Conservation (phyloP, 106 monocot species). For the Allium fistulosum region DNA sequence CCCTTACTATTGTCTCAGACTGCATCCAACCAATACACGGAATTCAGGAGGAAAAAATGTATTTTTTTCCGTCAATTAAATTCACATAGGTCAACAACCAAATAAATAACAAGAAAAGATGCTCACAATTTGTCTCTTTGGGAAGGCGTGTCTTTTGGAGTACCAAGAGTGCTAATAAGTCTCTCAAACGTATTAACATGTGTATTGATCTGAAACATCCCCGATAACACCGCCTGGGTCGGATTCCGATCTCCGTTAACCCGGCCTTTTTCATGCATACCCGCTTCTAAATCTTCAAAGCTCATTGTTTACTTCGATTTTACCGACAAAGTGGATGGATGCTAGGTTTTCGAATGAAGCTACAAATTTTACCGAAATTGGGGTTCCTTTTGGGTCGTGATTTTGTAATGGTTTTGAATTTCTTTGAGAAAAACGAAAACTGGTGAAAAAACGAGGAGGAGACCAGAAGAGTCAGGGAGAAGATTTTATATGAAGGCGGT, state of each 20-base stretch:
- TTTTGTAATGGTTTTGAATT: not conserved
- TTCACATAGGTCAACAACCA: not conserved
- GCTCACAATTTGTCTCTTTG: slow-evolving; percentile 79
- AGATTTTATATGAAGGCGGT: too few species aligned
- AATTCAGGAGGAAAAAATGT: too few species aligned
- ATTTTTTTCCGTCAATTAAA: not conserved
- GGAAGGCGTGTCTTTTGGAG: slow-evolving; percentile 81
- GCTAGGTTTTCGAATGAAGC: too few species aligned
- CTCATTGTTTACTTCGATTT: slow-evolving; percentile 34
- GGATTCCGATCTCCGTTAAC: slow-evolving; percentile 39
- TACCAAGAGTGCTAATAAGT: slow-evolving; percentile 79
- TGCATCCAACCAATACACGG: too few species aligned
- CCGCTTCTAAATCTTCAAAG: slow-evolving; percentile 75
- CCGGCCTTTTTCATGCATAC: slow-evolving; percentile 24
- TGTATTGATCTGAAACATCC: slow-evolving; percentile 80
- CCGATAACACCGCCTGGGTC: slow-evolving; percentile 58
- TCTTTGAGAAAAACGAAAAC: not conserved
- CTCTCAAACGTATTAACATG: slow-evolving; percentile 62
- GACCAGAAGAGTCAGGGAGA: not conserved
- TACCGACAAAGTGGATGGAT: too few species aligned
- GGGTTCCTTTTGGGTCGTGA: too few species aligned
- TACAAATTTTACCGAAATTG: too few species aligned
- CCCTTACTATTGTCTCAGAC: too few species aligned
- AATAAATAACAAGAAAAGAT: not conserved
- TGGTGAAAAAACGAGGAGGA: not conserved